Conservation (phyloP, 352 stramenopile genomes). For the Phytophthora aleatoria region DNA sequence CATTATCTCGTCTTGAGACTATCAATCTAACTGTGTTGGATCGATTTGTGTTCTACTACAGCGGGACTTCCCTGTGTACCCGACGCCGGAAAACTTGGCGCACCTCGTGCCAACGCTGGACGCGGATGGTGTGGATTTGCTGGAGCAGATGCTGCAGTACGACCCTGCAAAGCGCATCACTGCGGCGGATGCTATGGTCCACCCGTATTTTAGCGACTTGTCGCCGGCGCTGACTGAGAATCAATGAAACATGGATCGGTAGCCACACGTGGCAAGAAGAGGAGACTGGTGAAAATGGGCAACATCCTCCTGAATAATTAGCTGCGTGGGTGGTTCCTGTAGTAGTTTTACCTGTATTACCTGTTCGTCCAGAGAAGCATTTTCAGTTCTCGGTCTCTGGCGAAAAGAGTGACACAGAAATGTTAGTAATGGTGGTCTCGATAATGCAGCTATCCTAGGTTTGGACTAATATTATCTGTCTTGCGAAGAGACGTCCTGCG, state of each 20-base stretch:
- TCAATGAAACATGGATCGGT: constrained; percentile 29
- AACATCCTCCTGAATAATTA: neutral
- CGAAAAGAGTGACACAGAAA: no score
- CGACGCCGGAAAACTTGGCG: constrained; percentile 83
- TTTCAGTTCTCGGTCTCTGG: no score
- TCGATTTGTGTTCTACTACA: constrained; percentile 28
- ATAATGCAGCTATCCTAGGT: no score
- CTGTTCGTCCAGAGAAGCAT: neutral
- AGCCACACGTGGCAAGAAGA: neutral
- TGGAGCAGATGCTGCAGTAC: constrained; percentile 92
- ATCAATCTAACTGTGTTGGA: constrained; percentile 12
- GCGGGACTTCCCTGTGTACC: constrained; percentile 93
- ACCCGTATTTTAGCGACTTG: constrained; percentile 97
- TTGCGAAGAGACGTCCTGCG: no score
- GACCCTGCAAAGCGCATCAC: constrained; percentile 93
- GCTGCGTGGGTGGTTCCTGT: neutral
- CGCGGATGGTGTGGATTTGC: constrained; percentile 90
- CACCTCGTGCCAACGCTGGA: constrained; percentile 93
- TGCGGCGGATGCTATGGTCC: constrained; percentile 94
- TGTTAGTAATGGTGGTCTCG: no score
- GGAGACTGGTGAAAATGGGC: neutral
- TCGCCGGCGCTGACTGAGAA: constrained; percentile 74
- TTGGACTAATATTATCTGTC: no score
- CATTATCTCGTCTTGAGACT: neutral
- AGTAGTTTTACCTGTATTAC: neutral